A percentile compares a stretch with the other conserved stretches of the same genome.
Evolutionary conservation across 768 basidiomycete species (phyloP).

Genomic region (Phlegmacium glaucopus): DNA sequence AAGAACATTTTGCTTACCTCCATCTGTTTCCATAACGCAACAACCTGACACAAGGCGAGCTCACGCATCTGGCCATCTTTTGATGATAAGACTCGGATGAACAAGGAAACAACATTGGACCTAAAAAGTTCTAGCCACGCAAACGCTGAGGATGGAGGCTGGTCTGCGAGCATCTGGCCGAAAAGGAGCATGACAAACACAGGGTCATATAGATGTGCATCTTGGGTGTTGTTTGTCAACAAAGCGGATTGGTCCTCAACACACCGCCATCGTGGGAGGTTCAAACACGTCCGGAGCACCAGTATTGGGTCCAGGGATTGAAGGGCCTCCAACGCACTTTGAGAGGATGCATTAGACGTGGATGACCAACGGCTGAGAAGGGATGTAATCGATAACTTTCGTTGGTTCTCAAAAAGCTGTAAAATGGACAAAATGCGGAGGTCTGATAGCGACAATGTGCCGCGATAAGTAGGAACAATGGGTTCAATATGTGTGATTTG

Average conservation of each 20-base stretch:
- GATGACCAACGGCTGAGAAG: constrained; percentile 68
- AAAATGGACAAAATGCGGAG: constrained; percentile 69
- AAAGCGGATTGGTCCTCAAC: constrained; percentile 34
- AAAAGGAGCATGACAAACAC: constrained; percentile 69
- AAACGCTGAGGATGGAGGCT: constrained; percentile 52
- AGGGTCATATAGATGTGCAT: constrained; percentile 70
- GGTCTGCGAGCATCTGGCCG: constrained; percentile 59
- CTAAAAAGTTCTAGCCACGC: constrained; percentile 88
- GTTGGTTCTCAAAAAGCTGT: constrained; percentile 71
- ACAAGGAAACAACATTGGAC: constrained; percentile 72
- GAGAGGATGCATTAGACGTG: constrained; percentile 37
- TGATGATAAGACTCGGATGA: constrained; percentile 70
- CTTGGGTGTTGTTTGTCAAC: constrained; percentile 17
- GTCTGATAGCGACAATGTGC: constrained; percentile 66
- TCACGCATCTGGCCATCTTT: constrained; percentile 58
- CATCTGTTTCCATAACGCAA: constrained; percentile 55
- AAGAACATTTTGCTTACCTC: constrained; percentile 45
- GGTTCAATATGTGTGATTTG: constrained; percentile 83
- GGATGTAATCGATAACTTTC: constrained; percentile 58
- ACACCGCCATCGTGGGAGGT: constrained; percentile 65
- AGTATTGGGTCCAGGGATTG: constrained; percentile 64
- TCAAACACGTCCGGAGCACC: constrained; percentile 68
- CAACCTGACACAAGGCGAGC: constrained; percentile 58
- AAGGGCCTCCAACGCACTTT: constrained; percentile 59
- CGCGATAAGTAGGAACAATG: constrained; percentile 69